phyloP scores from a whole-genome alignment of 495 filamentous ascomycete genomes.

The Daldinia caldariorum region DNA sequence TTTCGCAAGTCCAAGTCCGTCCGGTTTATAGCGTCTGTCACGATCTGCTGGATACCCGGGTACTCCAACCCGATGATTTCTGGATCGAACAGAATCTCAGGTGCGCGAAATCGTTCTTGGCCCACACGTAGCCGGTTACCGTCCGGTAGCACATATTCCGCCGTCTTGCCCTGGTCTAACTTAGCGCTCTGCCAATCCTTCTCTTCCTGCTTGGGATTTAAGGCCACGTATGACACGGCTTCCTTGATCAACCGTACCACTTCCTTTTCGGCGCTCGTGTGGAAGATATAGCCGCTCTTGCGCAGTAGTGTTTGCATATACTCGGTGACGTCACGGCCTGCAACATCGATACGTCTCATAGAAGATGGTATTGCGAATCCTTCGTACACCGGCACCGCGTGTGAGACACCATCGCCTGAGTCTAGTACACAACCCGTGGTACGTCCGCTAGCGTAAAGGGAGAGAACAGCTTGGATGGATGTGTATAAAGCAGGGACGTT shows the following conservation, averaged over 20 bases:
- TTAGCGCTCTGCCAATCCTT: conserved; percentile 88
- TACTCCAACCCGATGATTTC: conserved; percentile 98
- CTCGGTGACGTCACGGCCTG: conserved; percentile 97
- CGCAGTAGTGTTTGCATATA: conserved; percentile 90
- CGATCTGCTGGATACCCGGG: conserved; percentile 95
- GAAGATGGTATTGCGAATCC: conserved; percentile 96
- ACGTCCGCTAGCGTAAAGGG: conserved; percentile 93
- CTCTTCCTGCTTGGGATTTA: conserved; percentile 92
- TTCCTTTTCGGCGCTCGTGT: conserved; percentile 98
- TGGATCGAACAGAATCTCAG: conserved; percentile 97
- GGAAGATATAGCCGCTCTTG: conserved; percentile 92
- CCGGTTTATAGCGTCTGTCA: conserved; percentile 93
- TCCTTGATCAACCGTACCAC: conserved; percentile 97
- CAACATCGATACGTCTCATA: conserved; percentile 95
- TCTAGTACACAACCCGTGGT: conserved; percentile 97
- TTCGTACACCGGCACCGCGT: conserved; percentile 97
- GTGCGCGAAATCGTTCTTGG: conserved; percentile 87
- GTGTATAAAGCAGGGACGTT: conserved; percentile 97
- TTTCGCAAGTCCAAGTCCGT: conserved; percentile 98
- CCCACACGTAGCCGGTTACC: conserved; percentile 65
- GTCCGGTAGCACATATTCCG: conserved; percentile 90
- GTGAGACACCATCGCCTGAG: conserved; percentile 94
- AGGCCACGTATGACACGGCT: conserved; percentile 88
- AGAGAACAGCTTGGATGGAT: conserved; percentile 96
- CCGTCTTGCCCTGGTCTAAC: conserved; percentile 70